Evolutionary conservation across 331 rosid species (phyloP).

Genomic region (Malus hybrid): DNA sequence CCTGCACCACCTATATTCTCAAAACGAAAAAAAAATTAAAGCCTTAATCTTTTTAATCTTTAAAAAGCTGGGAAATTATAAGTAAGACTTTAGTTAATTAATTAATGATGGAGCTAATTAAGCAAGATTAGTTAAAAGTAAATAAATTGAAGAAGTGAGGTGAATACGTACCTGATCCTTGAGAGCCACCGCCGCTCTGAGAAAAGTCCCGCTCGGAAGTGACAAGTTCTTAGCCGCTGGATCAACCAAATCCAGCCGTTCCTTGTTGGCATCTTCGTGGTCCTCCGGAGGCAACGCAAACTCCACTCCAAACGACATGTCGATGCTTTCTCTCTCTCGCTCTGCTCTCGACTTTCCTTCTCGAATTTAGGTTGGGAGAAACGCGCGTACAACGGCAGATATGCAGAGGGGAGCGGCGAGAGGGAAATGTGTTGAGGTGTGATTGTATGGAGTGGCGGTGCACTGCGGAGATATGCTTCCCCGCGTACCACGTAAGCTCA

Average conservation of each 20-base stretch:
- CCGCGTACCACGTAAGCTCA: constrained; percentile 28
- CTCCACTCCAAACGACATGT: constrained; percentile 32
- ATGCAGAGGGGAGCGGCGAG: neutral
- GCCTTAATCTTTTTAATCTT: no score
- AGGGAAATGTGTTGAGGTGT: constrained; percentile 23
- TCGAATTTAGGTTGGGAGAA: neutral
- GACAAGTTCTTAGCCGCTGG: constrained; percentile 23
- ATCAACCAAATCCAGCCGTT: constrained; percentile 33
- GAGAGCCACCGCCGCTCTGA: constrained; percentile 58
- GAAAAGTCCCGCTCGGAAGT: constrained; percentile 37
- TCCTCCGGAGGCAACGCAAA: constrained; percentile 27
- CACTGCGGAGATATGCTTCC: neutral
- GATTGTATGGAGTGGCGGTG: constrained; percentile 28
- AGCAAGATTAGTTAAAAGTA: no score
- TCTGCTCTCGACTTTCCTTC: neutral
- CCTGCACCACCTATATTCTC: constrained; percentile 49
- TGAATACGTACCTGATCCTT: constrained; percentile 49
- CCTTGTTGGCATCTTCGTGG: constrained; percentile 31
- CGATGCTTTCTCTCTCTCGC: neutral
- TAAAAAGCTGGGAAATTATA: no score
- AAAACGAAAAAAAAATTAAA: neutral
- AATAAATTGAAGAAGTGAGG: neutral
- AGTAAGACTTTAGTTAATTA: neutral
- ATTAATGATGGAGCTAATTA: neutral
- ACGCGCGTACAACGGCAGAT: neutral